Conservation (phyloP, 2,329 filamentous ascomycete species). For the Aspergillus neotritici region DNA sequence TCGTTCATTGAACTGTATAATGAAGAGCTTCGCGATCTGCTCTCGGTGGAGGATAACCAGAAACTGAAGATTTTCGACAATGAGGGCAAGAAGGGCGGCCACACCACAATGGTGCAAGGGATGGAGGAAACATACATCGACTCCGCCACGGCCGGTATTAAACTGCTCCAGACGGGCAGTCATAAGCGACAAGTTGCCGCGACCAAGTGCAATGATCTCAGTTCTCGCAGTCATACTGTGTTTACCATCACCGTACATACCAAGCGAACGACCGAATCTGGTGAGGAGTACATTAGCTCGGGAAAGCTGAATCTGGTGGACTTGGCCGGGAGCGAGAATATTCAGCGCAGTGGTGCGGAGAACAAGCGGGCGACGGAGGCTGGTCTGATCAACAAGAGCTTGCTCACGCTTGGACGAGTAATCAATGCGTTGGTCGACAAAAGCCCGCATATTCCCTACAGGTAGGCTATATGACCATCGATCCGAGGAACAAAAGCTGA, state of each 20-base stretch:
- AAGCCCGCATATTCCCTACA: constrained; percentile 78
- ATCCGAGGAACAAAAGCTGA: constrained; percentile 5
- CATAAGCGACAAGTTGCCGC: constrained; percentile 95
- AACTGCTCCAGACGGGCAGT: constrained; percentile 80
- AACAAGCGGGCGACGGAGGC: constrained; percentile 96
- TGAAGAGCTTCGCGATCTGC: constrained; percentile 86
- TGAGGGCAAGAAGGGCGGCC: constrained; percentile 62
- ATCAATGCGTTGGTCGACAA: constrained; percentile 96
- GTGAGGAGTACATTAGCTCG: constrained; percentile 82
- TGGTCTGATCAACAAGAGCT: constrained; percentile 94
- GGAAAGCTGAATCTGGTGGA: constrained; percentile 97
- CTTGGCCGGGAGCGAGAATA: constrained; percentile 94
- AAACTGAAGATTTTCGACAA: constrained; percentile 98
- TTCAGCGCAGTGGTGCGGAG: constrained; percentile 91
- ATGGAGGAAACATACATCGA: constrained; percentile 97
- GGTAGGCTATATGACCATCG: constrained; percentile 19
- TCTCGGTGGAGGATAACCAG: constrained; percentile 70
- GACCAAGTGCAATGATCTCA: constrained; percentile 98
- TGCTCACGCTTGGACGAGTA: constrained; percentile 88
- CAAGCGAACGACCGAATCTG: constrained; percentile 72
- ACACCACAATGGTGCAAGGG: constrained; percentile 81
- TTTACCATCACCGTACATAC: constrained; percentile 93
- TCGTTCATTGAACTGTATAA: constrained; percentile 99
- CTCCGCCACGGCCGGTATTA: constrained; percentile 76
- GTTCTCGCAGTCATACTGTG: constrained; percentile 92